Evolutionary conservation across 108 stramenopile species (phyloP), one percentile per base, ranked within the genome.

Genomic region (Craspedostauros australis): DNA sequence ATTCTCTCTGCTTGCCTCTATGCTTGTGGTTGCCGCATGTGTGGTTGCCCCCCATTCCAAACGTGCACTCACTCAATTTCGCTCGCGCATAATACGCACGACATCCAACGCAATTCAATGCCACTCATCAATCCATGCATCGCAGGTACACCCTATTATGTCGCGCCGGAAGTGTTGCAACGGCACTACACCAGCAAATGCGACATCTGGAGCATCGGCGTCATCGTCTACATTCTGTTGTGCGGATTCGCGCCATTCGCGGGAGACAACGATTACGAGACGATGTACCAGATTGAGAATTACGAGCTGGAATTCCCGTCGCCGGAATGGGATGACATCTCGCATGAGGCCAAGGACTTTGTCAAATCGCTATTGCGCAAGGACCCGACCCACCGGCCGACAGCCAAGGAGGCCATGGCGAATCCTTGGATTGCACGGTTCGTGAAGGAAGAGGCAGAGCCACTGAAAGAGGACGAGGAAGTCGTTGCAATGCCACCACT

Each of bases 151-250:
- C 41, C 66, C 9, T 66, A 66, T 39, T 62, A 54, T 39, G 63
- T 77, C 24, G 75, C 70, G n/a, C 77, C 77, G 14, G 58, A 79
- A 51, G 77, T 79, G 5, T 32, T 79, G 22, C 46, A 32, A n/a
- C 73, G 78, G 4, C 25, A 33, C 21, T 77, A 86, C 49, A 76
- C 75, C 9, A 31, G 32, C 46, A 76, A 80, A 47, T 83, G 82
- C 53, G 86, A 81, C 55, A 56, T 87, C 23, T 87, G 86, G 86
- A 64, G 73, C 9, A 58, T 80, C 39, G 83, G 85, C 19, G 86
- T 83, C 16, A 80, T 88, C 46, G 72, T 78, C 5, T 88, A 75
- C 46, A 39, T 87, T 3, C 50, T 87, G 8, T 51, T 87, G 15
- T 68, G 73, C 29, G 84, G 84, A 0, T 76, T 77, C 39, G 71